Percentiles rank a stretch among this genome's conserved stretches.
Conservation (phyloP, 2,329 filamentous ascomycete species). For the Microcyclosporella mali region DNA sequence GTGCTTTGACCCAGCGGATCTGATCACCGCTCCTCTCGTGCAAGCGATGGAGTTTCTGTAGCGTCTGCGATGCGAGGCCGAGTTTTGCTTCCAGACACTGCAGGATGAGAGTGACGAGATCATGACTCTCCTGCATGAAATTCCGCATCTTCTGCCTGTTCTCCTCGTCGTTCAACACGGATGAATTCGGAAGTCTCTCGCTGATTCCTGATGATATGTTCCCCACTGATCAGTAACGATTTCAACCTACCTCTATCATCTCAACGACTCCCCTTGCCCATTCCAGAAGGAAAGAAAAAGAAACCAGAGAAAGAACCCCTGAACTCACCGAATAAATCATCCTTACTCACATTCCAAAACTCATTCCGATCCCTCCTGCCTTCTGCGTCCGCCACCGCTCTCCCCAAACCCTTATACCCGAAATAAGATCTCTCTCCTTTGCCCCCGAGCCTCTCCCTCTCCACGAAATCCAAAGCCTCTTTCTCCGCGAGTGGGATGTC, state of each 20-base stretch:
- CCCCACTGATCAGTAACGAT: not conserved
- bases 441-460: conserved; percentile 6
- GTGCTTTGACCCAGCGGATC: conserved; percentile 48
- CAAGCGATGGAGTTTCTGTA: conserved; percentile 44
- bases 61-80: conserved; percentile 35
- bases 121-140: conserved; percentile 43
- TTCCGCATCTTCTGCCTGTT: conserved; percentile 35
- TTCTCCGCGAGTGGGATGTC: conserved; percentile 47
- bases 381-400: conserved; percentile 40
- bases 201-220: not conserved
- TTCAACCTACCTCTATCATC: not conserved
- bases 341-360: conserved; percentile 52
- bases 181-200: conserved; percentile 37
- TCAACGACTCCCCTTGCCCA: too few relatives aligned
- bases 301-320: not conserved
- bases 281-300: conserved; percentile 2
- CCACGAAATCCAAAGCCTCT: conserved; percentile 48
- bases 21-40: conserved; percentile 44
- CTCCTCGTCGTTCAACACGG: conserved; percentile 33
- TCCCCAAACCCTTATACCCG: conserved; percentile 38
- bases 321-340: conserved; percentile 41
- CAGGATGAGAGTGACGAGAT: conserved; percentile 42
- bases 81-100: conserved; percentile 42
- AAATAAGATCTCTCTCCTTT: conserved; percentile 44
- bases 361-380: conserved; percentile 49